Conservation (phyloP, 2,329 filamentous ascomycete species). For the Ascochyta fabae region DNA sequence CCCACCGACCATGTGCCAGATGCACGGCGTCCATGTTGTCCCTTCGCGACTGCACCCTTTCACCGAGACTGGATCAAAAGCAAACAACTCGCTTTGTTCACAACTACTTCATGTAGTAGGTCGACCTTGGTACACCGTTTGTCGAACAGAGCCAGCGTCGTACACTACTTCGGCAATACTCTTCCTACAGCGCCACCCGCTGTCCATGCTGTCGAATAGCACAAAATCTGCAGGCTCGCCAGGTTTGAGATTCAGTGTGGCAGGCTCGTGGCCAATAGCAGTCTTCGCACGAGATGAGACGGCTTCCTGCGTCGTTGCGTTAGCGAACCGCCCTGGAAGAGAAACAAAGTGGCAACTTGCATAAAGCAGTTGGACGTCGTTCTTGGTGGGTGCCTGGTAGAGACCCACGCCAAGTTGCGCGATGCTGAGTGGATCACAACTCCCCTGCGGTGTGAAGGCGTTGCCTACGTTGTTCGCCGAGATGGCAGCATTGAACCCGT, state of each 20-base stretch:
- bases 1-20: not conserved
- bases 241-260: conserved; percentile 37
- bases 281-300: conserved; percentile 55
- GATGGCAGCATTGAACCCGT: conserved; percentile 65
- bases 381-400: conserved; percentile 67
- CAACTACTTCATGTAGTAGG: not conserved
- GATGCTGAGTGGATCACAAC: conserved; percentile 68
- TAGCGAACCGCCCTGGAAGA: conserved; percentile 12
- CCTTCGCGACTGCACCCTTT: not conserved
- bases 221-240: conserved; percentile 54
- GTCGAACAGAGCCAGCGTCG: conserved; percentile 46
- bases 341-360: conserved; percentile 47
- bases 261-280: conserved; percentile 49
- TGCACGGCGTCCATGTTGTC: not conserved
- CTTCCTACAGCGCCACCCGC: conserved; percentile 51
- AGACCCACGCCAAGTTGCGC: conserved; percentile 53
- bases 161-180: conserved; percentile 55
- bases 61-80: not conserved
- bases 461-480: conserved; percentile 77
- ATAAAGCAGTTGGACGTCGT: conserved; percentile 65
- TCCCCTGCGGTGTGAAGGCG: conserved; percentile 74
- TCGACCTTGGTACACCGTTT: conserved; percentile 39
- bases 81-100: not conserved
- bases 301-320: conserved; percentile 51
- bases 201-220: conserved; percentile 48